A percentile compares a stretch with the other conserved stretches of the same genome.
Conservation (phyloP, 495 filamentous ascomycete genomes). For the Cercophora newfieldiana region DNA sequence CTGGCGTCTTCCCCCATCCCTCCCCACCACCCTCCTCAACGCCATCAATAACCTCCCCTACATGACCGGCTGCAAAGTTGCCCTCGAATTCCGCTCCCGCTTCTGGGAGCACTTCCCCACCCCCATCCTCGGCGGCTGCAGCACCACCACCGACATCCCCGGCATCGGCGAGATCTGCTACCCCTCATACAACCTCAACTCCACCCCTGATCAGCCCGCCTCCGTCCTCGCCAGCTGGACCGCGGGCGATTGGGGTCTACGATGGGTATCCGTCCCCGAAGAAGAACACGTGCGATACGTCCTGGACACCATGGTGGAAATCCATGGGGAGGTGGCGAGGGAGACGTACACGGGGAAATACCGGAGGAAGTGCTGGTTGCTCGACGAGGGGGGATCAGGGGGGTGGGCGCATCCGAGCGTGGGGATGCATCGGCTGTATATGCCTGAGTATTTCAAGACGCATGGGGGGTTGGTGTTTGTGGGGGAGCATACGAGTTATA, state of each 20-base stretch:
- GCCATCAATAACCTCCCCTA: conserved; percentile 64
- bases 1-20: conserved; percentile 48
- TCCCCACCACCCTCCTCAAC: conserved; percentile 48
- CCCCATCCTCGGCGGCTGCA: conserved; percentile 66
- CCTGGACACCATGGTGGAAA: conserved; percentile 50
- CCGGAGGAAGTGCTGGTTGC: conserved; percentile 60
- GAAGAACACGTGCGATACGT: conserved; percentile 30
- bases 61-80: conserved; percentile 61
- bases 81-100: conserved; percentile 61
- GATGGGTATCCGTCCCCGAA: conserved; percentile 2
- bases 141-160: conserved; percentile 54
- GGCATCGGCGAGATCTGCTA: conserved; percentile 63
- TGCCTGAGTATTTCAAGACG: conserved; percentile 69
- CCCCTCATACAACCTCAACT: conserved; percentile 63
- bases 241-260: conserved; percentile 41
- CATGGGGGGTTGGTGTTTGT: conserved; percentile 66
- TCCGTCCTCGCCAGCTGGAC: conserved; percentile 61
- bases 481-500: conserved; percentile 71
- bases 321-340: conserved; percentile 56
- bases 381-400: conserved; percentile 53
- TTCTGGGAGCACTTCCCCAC: conserved; percentile 67
- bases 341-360: conserved; percentile 61
- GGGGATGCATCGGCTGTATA: conserved; percentile 64
- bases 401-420: conserved; percentile 57
- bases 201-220: conserved; percentile 51